Base-by-base conservation (phyloP, 108 stramenopile species). In the Skeletonema marinoi region DNA sequence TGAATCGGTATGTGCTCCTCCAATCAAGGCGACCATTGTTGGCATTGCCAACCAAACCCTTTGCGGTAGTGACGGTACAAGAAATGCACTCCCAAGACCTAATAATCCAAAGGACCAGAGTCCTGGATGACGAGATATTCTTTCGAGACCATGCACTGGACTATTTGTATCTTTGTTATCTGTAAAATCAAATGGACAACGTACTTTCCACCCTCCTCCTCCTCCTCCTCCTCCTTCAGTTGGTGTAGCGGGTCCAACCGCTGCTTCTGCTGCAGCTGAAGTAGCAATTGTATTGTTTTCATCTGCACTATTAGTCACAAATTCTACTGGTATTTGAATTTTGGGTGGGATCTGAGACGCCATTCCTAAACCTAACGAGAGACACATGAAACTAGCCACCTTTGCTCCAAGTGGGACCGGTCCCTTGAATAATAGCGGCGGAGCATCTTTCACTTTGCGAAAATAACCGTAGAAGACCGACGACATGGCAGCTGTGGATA, bases 171-270 rank as follows among this genome's bases (percentile, higher is more conserved):
- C 36, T 62, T 74, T 60, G 19, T 74, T 78, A 56, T 79, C 90
- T 4, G 89, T 78, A 72, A 97, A 96, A 82, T 97, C 97, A 66
- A 96, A 94, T 5, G 97, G 97, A 81, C 97, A 97, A 29, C 93
- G 90, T 36, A 97, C 90, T 82, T 97, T 90, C 74, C 88, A 85
- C 4, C 68, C 78, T 60, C 59, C 70, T 59, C 48, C 71, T 25
- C 21, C 44, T 25, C 58, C 60, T n/a, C 13, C 25, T 65, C 35
- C 32, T 16, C 11, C n/a, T 46, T 12, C 44, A 30, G 54, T 16
- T 62, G 65, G 58, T 51, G 6, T 21, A 32, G 50, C 54, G 7
- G 62, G 41, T 2, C 13, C 65, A 21, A 51, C 44, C 11, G 4
- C 0, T 66, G 44, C 12, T 64, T 32, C 61, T 35, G 30, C 35